These are phyloP conservation scores for Aspergillus hiratsukae DNA, from an alignment of 2,329 filamentous ascomycete species.

Conservation along the genomic window DNA sequence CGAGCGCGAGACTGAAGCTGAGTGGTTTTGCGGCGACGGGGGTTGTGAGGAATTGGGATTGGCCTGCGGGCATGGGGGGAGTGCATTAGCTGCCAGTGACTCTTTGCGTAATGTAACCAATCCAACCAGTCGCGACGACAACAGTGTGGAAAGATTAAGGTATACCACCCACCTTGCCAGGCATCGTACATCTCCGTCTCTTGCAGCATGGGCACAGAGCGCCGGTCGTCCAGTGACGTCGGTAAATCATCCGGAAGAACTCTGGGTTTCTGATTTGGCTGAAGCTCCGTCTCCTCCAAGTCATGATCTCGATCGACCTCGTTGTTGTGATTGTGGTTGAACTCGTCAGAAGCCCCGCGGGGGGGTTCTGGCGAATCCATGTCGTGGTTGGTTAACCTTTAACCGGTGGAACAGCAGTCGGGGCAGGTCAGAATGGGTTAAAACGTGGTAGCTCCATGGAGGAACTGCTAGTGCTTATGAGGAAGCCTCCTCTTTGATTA, in stretches of 20 bases:
- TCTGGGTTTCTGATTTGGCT: constrained; percentile 23
- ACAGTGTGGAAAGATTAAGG: background rate
- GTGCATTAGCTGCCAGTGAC: constrained; percentile 3
- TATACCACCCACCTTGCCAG: constrained; percentile 72
- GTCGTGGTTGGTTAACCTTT: constrained; percentile 14
- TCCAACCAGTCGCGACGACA: background rate
- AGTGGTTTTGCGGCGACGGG: constrained; percentile 80
- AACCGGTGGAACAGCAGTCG: constrained; percentile 9
- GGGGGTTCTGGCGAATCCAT: constrained; percentile 34
- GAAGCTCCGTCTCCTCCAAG: constrained; percentile 10
- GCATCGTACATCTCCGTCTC: constrained; percentile 99
- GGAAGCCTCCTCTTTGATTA: constrained; percentile 3
- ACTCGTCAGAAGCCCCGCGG: constrained; percentile 29
- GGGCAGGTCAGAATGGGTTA: constrained; percentile 8
- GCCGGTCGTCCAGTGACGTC: constrained; percentile 84
- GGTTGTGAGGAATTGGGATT: constrained; percentile 90
- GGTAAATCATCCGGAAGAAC: constrained; percentile 79
- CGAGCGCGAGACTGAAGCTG: constrained; percentile 77
- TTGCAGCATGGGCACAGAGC: constrained; percentile 61
- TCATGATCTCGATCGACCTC: constrained; percentile 11
- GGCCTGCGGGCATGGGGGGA: constrained; percentile 54
- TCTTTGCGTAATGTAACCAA: background rate
- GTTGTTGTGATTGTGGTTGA: constrained; percentile 13
- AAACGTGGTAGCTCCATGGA: constrained; percentile 18
- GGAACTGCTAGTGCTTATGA: constrained; percentile 3